Conservation (phyloP, 495 filamentous ascomycete species). For the Penicillium antarcticum region DNA sequence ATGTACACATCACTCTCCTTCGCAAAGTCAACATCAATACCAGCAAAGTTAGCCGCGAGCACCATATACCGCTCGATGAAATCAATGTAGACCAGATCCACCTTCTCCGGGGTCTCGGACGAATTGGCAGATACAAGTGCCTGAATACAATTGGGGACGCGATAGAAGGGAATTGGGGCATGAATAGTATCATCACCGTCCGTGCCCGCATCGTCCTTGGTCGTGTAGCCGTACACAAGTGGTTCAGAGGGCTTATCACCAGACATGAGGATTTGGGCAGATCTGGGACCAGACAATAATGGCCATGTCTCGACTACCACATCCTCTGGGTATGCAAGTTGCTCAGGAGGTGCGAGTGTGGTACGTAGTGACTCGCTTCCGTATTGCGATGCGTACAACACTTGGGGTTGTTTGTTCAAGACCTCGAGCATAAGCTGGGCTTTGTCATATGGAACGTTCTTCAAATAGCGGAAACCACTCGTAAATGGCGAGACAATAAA, state of each 20-base stretch:
- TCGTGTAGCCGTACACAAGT: slow-evolving; percentile 80
- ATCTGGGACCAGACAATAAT: background rate
- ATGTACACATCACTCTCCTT: slow-evolving; percentile 61
- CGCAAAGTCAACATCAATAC: slow-evolving; percentile 54
- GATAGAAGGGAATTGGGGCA: slow-evolving; percentile 66
- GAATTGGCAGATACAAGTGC: slow-evolving; percentile 53
- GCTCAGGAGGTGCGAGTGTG: slow-evolving; percentile 39
- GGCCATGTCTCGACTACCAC: background rate
- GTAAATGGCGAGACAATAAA: slow-evolving; percentile 88
- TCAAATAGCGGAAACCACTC: slow-evolving; percentile 72
- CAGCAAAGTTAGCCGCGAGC: slow-evolving; percentile 65
- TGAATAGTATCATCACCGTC: slow-evolving; percentile 94
- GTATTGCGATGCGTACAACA: slow-evolving; percentile 36
- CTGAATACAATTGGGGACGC: slow-evolving; percentile 79
- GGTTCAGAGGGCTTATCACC: slow-evolving; percentile 15
- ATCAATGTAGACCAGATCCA: slow-evolving; percentile 88
- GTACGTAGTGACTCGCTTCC: slow-evolving; percentile 7
- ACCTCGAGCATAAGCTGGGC: slow-evolving; percentile 68
- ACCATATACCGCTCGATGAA: slow-evolving; percentile 82
- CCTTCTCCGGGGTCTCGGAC: slow-evolving; percentile 52
- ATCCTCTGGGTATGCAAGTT: slow-evolving; percentile 18
- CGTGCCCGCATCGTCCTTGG: slow-evolving; percentile 74
- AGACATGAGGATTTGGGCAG: slow-evolving; percentile 26
- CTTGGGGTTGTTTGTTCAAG: slow-evolving; percentile 67
- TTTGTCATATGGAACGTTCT: slow-evolving; percentile 71